Percentiles rank a stretch among this genome's conserved stretches.
Conservation (phyloP, 768 basidiomycete species). For the Leccinum obscurum region DNA sequence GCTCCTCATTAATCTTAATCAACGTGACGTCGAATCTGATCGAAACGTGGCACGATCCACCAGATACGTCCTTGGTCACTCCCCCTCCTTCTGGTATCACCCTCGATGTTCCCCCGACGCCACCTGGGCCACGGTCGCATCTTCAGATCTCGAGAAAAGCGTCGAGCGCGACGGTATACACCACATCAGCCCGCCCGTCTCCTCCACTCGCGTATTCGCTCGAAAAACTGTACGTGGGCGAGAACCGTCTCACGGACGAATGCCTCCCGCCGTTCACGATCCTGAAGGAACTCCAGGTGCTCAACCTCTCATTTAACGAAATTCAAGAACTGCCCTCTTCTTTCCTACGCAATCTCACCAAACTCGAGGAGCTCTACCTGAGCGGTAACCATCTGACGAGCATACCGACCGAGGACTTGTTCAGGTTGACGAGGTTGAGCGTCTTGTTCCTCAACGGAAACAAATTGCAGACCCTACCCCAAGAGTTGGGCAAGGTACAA, state of each 20-base stretch:
- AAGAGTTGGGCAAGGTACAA: constrained; percentile 82
- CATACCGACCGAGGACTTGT: constrained; percentile 87
- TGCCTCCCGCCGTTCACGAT: constrained; percentile 71
- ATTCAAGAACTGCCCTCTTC: constrained; percentile 82
- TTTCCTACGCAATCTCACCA: constrained; percentile 69
- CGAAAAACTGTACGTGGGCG: constrained; percentile 80
- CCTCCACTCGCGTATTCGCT: constrained; percentile 72
- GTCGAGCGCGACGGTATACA: constrained; percentile 38
- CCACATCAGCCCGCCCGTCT: constrained; percentile 31
- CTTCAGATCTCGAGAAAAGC: constrained; percentile 29
- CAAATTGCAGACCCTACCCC: constrained; percentile 86
- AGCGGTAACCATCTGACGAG: constrained; percentile 94
- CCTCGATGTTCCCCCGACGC: constrained; percentile 22
- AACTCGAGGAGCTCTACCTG: constrained; percentile 85
- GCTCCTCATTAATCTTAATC: constrained; percentile 65
- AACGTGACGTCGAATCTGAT: constrained; percentile 91
- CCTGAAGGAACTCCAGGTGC: constrained; percentile 71
- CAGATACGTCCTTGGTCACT: constrained; percentile 33
- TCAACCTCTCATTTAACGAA: constrained; percentile 95
- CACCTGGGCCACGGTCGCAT: constrained; percentile 16
- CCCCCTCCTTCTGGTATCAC: constrained; percentile 22
- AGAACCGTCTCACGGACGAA: constrained; percentile 85
- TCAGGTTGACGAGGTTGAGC: constrained; percentile 61
- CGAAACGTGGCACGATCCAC: constrained; percentile 68
- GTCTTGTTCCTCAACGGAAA: constrained; percentile 93